Base-by-base conservation (phyloP, 2,329 filamentous ascomycete species). In the Ophiocordyceps camponoti-saundersi region DNA sequence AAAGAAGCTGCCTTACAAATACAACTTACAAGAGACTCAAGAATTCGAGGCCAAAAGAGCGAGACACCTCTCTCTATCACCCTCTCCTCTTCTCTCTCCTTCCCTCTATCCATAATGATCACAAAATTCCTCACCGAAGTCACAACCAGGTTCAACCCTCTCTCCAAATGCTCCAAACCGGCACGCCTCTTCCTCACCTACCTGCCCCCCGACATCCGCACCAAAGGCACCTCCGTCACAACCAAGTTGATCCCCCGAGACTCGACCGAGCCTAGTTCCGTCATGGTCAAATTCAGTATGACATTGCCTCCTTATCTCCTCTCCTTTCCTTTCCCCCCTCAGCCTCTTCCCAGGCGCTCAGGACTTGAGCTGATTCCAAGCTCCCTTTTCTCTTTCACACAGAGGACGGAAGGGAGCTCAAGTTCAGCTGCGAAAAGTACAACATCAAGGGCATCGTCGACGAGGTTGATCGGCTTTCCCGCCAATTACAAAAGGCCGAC, bases 331-430 rank as follows among this genome's bases (percentile, higher is more conserved):
- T n/a, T 16, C 32, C 32, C 32, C 6, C n/a, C 32, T 36, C 15
- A n/a, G 4, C 32, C 15, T 6, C 32, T 5, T n/a, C n/a, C n/a
- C n/a, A n/a, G 32, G 15, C n/a, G 15, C n/a, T n/a, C n/a, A n/a
- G 34, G 32, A 6, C 12, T 39, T 39, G 8, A 6, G 15, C 34
- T 39, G 34, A 39, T 18, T 5, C 34, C 34, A 16, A 29, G 16
- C 34, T 34, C 30, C 7, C 30, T 15, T n/a, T 29, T 39, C 16
- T 18, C n/a, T 16, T 52, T 40, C 18, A 6, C 20, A 21, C 60
- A 93, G 86, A 95, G 73, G 92, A 95, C 60, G 92, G 92, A 56
- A 94, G 90, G 68, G 82, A 93, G 58, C 77, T 96, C 69, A 78
- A 79, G 32, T 75, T 96, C 39, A 80, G 95, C 60, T 74, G 86